Evolutionary conservation across 352 stramenopile species (phyloP), one percentile per base, ranked within the genome.

Genomic region (Saprolegnia diclina): DNA sequence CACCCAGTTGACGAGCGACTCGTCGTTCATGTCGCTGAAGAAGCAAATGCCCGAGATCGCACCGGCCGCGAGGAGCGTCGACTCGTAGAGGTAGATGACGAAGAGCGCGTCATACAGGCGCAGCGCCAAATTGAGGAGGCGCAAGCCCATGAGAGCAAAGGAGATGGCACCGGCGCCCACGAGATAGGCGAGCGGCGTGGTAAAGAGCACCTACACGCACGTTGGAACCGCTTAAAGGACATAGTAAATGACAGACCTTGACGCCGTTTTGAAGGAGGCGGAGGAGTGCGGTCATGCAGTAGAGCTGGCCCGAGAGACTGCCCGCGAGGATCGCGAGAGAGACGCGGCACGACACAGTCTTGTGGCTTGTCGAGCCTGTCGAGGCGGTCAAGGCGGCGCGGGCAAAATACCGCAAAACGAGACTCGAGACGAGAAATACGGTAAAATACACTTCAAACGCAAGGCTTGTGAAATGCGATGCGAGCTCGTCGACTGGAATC

Each of bases 51-150:
- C 85, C 0, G 85, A 93, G 71, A 93, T 77, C 1, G 85, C 85
- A 10, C 85, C 85, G 7, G 78, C 59, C 64, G 90, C 72, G 67
- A 93, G 90, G 72, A 91, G 89, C 67, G 81, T 91, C 21, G 83
- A 82, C 57, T 93, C 83, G 72, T 93, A 93, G 6, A 93, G 65
- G 32, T 91, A 91, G 59, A 93, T 91, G 7, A 93, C 83, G 68
- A 91, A 82, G 1, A 93, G 81, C 0, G 83, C 85, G 48, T 93
- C 85, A 65, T 93, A 84, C 18, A 91, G 82, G n/a, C 87, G 82
- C 19, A 93, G 82, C 14, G 85, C 83, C 26, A 85, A 80, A 35
- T 91, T 93, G 16, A 93, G 74, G 19, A 93, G 54, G 53, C 91
- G 90, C 5, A 93, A 64, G 0, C 85, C 85, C 18, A 82, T 71